Base-by-base conservation (phyloP, 2,329 filamentous ascomycete genomes). In the Fusarium setosum region DNA sequence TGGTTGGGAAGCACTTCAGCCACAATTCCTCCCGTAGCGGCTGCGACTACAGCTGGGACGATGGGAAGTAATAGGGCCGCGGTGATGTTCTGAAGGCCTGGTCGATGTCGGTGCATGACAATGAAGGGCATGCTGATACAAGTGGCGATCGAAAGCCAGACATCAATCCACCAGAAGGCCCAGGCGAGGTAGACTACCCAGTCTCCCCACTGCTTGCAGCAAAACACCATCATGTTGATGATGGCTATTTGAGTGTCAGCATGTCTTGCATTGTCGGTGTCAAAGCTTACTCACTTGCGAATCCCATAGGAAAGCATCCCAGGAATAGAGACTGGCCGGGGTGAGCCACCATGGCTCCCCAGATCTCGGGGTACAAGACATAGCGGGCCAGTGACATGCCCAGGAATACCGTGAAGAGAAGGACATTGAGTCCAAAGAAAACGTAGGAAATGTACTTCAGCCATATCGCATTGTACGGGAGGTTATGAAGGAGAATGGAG, bases 321-420 rank as follows among this genome's bases (percentile, higher is more conserved):
- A 93, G 77, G 66, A 92, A 93, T 52, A 93, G 80, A 2, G 86
- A 89, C 70, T 93, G 88, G 2, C 83, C 84, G 1, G 88, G 89
- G 72, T 93, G 88, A 3, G 80, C 77, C 32, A 92, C 83, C 89
- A 93, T 91, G 15, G 84, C 86, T 0, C 59, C 71, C 84, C 89
- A 92, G 26, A 92, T 88, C 58, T 85, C 82, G 0, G 89, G 90
- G 69, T 90, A 92, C 2, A 92, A 69, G 0, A 79, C 78, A 68
- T 92, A 93, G 5, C 90, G 83, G 4, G 90, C 72, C 2, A 86
- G 56, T 2, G 86, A 88, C 42, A 90, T 81, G 6, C 77, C 58
- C 18, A 83, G 75, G 51, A 89, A 89, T 21, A 81, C 66, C 6
- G 77, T 56, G 69, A 92, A 92, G 7, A 92, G 77, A 6, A 81